Evolutionary conservation across 345 rosid species (phyloP).

Genomic region (Ceriops zippeliana): DNA sequence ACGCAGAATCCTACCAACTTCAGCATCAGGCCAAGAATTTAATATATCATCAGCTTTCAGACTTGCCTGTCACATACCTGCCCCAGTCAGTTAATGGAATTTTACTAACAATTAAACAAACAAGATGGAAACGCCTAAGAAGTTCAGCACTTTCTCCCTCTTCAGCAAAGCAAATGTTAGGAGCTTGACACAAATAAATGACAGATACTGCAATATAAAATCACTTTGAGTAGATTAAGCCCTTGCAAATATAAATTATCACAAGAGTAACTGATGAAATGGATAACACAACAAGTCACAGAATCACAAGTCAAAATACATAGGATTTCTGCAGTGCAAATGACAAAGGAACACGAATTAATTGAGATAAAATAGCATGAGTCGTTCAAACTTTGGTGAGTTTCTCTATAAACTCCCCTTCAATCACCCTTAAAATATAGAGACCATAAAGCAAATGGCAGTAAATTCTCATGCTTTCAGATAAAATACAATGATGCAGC

Average conservation of each 20-base stretch:
- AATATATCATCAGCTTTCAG: slow-evolving; percentile 80
- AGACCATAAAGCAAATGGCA: too few species aligned
- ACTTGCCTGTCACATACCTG: slow-evolving; percentile 54
- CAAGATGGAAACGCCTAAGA: background rate
- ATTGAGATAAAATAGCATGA: background rate
- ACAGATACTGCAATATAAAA: too few species aligned
- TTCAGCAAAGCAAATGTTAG: background rate
- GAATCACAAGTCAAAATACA: too few species aligned
- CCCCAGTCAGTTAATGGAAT: slow-evolving; percentile 25
- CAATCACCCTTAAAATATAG: background rate
- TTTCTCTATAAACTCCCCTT: background rate
- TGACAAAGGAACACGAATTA: background rate
- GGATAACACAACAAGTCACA: too few species aligned
- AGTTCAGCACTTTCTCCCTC: background rate
- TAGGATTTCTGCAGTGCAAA: too few species aligned
- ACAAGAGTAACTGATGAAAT: too few species aligned
- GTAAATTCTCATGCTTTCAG: background rate
- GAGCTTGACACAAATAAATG: too few species aligned
- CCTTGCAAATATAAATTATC: too few species aligned
- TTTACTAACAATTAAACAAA: slow-evolving; percentile 16
- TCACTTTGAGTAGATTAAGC: too few species aligned
- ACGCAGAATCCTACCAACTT: slow-evolving; percentile 65
- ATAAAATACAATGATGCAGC: background rate
- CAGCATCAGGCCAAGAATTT: slow-evolving; percentile 78
- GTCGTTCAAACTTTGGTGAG: background rate